Conservation (phyloP, 2,329 filamentous ascomycete genomes). For the Xylogone sp. region DNA sequence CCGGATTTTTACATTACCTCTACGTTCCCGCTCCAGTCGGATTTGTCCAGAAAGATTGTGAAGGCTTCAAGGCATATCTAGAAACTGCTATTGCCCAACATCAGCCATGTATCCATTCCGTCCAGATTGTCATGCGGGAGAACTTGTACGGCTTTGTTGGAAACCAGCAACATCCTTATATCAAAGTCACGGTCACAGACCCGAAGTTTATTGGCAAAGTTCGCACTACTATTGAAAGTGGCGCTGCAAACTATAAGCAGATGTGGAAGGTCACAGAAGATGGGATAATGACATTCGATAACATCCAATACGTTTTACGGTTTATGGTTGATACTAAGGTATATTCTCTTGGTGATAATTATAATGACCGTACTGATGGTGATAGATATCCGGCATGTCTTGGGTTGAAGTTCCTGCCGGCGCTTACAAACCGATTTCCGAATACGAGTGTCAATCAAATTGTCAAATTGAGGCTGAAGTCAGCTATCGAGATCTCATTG, state of each 20-base stretch:
- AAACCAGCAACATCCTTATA: conserved; percentile 84
- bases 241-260: conserved; percentile 82
- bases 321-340: conserved; percentile 98
- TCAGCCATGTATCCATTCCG: conserved; percentile 71
- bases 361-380: conserved; percentile 6
- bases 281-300: conserved; percentile 89
- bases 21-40: conserved; percentile 84
- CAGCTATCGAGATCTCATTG: conserved; percentile 76
- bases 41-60: conserved; percentile 76
- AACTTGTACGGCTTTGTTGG: conserved; percentile 94
- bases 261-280: conserved; percentile 73
- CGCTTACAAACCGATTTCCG: conserved; percentile 67
- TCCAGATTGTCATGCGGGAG: conserved; percentile 79
- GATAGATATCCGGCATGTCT: conserved; percentile 84
- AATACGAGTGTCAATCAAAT: conserved; percentile 73
- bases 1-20: conserved; percentile 92
- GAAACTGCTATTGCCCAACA: conserved; percentile 74
- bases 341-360: conserved; percentile 11
- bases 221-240: conserved; percentile 69
- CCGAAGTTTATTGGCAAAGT: conserved; percentile 79
- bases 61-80: conserved; percentile 73
- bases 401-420: conserved; percentile 85
- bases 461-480: conserved; percentile 94
- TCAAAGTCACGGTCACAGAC: conserved; percentile 91
- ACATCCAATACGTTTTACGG: conserved; percentile 87